A percentile compares a stretch with the other conserved stretches of the same genome.
Evolutionary conservation across 2,329 filamentous ascomycete genomes (phyloP).

Genomic region (Penicillium sp.): DNA sequence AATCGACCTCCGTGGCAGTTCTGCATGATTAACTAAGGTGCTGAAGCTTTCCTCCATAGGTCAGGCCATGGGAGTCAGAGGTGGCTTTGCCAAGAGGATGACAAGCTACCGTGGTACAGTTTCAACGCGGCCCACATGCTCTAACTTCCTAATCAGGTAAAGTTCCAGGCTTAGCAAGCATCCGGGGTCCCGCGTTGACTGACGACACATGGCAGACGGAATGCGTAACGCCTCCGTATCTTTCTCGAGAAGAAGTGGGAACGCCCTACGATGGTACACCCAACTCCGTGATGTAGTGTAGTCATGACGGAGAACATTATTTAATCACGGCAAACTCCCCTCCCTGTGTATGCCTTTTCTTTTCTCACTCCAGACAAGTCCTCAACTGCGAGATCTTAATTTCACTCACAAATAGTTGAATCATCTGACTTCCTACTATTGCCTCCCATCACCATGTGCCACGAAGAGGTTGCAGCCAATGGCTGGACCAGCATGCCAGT

Average conservation of each 20-base stretch:
- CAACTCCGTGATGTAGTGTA: background rate
- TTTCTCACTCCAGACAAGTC: background rate
- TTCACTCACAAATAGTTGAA: background rate
- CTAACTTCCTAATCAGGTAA: background rate
- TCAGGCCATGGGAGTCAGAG: too few species aligned
- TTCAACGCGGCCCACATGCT: background rate
- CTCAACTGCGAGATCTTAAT: background rate
- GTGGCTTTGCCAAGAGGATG: too few species aligned
- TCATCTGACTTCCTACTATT: background rate
- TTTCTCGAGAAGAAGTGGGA: background rate
- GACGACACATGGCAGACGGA: too few species aligned
- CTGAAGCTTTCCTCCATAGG: too few species aligned
- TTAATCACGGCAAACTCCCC: background rate
- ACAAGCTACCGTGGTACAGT: too few species aligned
- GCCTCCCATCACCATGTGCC: constrained; percentile 19
- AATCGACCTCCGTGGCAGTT: background rate
- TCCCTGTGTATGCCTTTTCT: background rate
- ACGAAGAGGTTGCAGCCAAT: constrained; percentile 21
- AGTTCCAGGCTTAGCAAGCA: background rate
- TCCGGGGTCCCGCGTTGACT: background rate
- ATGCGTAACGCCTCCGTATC: background rate
- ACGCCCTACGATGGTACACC: background rate
- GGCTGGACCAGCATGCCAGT: constrained; percentile 30
- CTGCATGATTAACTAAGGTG: too few species aligned
- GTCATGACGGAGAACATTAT: background rate